phyloP scores from a whole-genome alignment of 352 stramenopile genomes.

The Phytophthora ramorum region DNA sequence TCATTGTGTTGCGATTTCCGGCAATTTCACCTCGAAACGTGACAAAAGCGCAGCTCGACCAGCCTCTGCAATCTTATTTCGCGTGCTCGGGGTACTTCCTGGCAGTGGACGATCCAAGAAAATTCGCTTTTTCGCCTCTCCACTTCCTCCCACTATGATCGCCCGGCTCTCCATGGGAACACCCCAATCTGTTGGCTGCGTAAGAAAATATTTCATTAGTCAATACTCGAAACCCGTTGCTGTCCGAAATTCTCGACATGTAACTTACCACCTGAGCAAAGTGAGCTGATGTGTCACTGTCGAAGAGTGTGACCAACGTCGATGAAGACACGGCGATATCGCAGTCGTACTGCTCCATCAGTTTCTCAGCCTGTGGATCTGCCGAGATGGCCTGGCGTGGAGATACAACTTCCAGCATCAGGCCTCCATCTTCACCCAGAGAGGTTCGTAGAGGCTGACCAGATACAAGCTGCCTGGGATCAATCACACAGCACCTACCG shows the following conservation, averaged over 20 bases:
- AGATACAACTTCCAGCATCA: conserved; percentile 24
- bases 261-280: conserved; percentile 39
- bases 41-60: conserved; percentile 35
- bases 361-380: conserved; percentile 53
- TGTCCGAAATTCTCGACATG: neutral
- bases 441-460: conserved; percentile 16
- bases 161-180: conserved; percentile 67
- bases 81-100: conserved; percentile 28
- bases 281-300: conserved; percentile 45
- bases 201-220: neutral
- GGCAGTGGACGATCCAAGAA: conserved; percentile 64
- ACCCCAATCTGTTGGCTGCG: conserved; percentile 50
- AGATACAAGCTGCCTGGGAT: conserved; percentile 9
- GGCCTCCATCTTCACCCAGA: conserved; percentile 20
- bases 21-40: conserved; percentile 36
- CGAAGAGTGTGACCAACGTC: conserved; percentile 76
- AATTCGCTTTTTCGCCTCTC: conserved; percentile 51
- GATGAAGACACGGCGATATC: conserved; percentile 76
- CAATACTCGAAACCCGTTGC: conserved; percentile 1
- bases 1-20: neutral
- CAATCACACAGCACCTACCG: conserved; percentile 35
- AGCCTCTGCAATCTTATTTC: conserved; percentile 42
- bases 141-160: conserved; percentile 30
- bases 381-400: conserved; percentile 55
- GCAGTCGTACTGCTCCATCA: conserved; percentile 77